Evolutionary conservation across 768 basidiomycete genomes (phyloP), one percentile per base, ranked within the genome.

Genomic region (Hypholoma fasciculare): DNA sequence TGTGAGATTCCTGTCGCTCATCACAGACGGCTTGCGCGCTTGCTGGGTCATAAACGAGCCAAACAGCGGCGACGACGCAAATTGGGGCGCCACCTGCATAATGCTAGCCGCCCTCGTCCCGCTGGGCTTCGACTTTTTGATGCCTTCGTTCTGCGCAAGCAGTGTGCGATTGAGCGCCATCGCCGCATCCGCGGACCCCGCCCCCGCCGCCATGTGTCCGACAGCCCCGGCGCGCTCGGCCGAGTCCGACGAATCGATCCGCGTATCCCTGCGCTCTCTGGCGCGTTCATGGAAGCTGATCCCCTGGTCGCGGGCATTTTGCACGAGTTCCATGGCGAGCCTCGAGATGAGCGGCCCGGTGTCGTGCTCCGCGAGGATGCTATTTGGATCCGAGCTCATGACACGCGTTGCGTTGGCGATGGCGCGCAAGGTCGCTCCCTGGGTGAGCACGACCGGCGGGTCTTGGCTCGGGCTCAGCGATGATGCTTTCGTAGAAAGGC

Each of bases 351-450:
- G 73, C 0, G 79, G 74, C 7, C 82, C 77, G 0, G 87, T 85
- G 9, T 89, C 90, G 3, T 70, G 81, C 68, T 93, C 88, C 0
- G 82, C 80, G 9, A 94, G 80, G 56, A 94, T 83, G 62, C 90
- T 91, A 12, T 81, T 76, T 0, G 92, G 82, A 63, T 90, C 90
- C 2, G 84, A 79, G 0, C 89, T 89, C 91, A 94, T 93, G n/a
- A 94, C 88, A 3, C 92, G 84, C 1, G 89, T 94, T 1, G 92
- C 91, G 54, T 93, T 87, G 16, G 83, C 82, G 54, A 94, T 92
- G 1, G 92, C 92, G 6, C 84, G 83, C 2, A 94, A 68, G 0
- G 89, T 82, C 0, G 86, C 71, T 1, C 90, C 89, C 65, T 93
- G 91, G 7, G 69, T 69, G 7, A 73, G 54, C 7, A 68, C 49